Conservation (phyloP, 768 basidiomycete species). For the Mycena capillaripes region DNA sequence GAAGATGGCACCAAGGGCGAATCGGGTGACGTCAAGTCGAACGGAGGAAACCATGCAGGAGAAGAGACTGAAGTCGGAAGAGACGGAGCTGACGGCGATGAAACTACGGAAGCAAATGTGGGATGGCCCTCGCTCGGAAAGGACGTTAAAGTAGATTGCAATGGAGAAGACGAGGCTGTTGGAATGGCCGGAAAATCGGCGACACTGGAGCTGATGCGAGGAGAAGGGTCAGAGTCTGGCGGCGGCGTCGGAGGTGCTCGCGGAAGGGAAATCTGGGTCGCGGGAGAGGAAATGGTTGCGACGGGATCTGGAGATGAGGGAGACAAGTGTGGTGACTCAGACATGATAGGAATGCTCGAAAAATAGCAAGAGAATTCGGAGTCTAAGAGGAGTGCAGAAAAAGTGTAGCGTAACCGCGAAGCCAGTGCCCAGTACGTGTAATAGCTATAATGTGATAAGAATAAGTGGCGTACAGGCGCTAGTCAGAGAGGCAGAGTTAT, state of each 20-base stretch:
- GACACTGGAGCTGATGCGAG: conserved; percentile 14
- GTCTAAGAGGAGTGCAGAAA: conserved; percentile 9
- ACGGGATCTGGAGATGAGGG: background rate
- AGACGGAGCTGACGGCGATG: conserved; percentile 13
- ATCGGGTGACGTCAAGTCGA: conserved; percentile 19
- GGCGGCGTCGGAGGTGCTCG: conserved; percentile 38
- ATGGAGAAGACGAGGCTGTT: conserved; percentile 29
- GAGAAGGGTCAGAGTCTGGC: conserved; percentile 31
- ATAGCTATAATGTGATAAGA: conserved; percentile 35
- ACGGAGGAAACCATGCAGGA: conserved; percentile 36
- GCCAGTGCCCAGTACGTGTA: conserved; percentile 29
- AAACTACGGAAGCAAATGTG: conserved; percentile 32
- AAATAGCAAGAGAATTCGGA: conserved; percentile 25
- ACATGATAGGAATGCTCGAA: conserved; percentile 28
- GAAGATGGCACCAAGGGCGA: conserved; percentile 28
- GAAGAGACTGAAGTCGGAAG: conserved; percentile 35
- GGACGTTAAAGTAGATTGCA: conserved; percentile 28
- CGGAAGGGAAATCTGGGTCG: conserved; percentile 12
- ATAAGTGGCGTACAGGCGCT: conserved; percentile 13
- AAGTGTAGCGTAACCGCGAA: conserved; percentile 24
- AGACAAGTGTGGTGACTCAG: conserved; percentile 19
- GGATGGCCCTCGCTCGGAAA: conserved; percentile 6
- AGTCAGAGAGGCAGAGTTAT: conserved; percentile 19
- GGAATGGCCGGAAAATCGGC: conserved; percentile 16
- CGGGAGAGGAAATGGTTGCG: background rate